These are phyloP conservation scores for Monosporascus sp. DNA, from an alignment of 2,329 filamentous ascomycete species.

Conservation along the genomic window DNA sequence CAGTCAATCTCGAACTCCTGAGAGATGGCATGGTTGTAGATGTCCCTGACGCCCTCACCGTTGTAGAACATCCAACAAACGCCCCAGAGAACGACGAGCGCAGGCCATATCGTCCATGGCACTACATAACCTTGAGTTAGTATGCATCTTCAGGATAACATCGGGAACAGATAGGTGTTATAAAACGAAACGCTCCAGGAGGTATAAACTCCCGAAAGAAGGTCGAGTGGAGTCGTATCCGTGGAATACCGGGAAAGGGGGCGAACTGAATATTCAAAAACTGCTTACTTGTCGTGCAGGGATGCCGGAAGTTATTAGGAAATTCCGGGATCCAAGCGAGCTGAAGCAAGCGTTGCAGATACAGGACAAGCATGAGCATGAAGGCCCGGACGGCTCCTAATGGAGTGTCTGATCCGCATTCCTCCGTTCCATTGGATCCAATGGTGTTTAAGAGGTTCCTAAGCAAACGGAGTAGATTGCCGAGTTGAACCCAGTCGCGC, in stretches of 20 bases:
- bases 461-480: too few relatives aligned
- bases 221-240: too few relatives aligned
- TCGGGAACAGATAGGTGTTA: too few relatives aligned
- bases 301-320: not conserved
- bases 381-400: not conserved
- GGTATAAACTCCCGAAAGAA: too few relatives aligned
- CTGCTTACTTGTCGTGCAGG: not conserved
- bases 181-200: too few relatives aligned
- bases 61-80: not conserved
- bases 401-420: too few relatives aligned
- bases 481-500: too few relatives aligned
- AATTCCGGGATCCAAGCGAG: not conserved
- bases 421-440: too few relatives aligned
- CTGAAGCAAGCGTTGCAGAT: not conserved
- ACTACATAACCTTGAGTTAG: not conserved
- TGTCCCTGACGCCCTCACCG: not conserved
- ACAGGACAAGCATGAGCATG: not conserved
- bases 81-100: not conserved
- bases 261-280: too few relatives aligned
- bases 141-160: too few relatives aligned
- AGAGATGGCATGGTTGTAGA: not conserved
- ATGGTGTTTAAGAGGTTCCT: too few relatives aligned
- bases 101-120: not conserved
- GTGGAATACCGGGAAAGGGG: too few relatives aligned
- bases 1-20: not conserved